These are phyloP conservation scores for Trichoderma cornu-damae DNA, from an alignment of 2,329 filamentous ascomycete species.

Conservation along the genomic window DNA sequence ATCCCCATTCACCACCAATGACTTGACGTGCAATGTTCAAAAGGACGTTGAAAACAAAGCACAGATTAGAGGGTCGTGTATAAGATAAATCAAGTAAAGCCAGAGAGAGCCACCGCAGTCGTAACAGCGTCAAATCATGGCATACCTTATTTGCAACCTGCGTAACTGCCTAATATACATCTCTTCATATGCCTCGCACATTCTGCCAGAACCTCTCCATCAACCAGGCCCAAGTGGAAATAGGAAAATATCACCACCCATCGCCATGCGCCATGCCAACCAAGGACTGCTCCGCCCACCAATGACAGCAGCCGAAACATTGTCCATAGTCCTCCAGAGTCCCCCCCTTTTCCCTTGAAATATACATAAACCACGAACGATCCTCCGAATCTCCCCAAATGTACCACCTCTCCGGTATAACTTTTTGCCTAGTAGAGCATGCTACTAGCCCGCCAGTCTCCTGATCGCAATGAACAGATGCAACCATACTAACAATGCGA, in stretches of 20 bases:
- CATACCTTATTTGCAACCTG: slow-evolving; percentile 13
- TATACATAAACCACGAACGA: slow-evolving; percentile 16
- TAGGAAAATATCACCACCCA: slow-evolving; percentile 16
- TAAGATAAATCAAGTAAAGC: neutral
- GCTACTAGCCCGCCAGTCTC: slow-evolving; percentile 3
- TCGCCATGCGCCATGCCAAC: slow-evolving; percentile 20
- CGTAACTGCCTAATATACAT: slow-evolving; percentile 20
- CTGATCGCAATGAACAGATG: slow-evolving; percentile 18
- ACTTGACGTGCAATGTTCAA: too few relatives aligned
- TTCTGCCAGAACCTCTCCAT: slow-evolving; percentile 9
- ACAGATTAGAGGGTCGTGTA: too few relatives aligned
- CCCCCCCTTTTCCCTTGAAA: slow-evolving; percentile 14
- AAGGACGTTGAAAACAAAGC: too few relatives aligned
- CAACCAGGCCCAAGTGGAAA: slow-evolving; percentile 16
- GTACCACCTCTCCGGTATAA: slow-evolving; percentile 9
- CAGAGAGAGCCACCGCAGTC: neutral
- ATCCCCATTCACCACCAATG: too few relatives aligned
- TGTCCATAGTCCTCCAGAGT: slow-evolving; percentile 11
- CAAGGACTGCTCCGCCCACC: slow-evolving; percentile 20
- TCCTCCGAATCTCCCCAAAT: slow-evolving; percentile 9
- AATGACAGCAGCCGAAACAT: slow-evolving; percentile 18
- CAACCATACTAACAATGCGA: slow-evolving; percentile 22
- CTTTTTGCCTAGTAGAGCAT: slow-evolving; percentile 7
- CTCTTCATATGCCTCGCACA: slow-evolving; percentile 8
- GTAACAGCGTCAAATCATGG: slow-evolving; percentile 9